Conservation (phyloP, 75 land plant genomes). For the Pinus taeda region DNA sequence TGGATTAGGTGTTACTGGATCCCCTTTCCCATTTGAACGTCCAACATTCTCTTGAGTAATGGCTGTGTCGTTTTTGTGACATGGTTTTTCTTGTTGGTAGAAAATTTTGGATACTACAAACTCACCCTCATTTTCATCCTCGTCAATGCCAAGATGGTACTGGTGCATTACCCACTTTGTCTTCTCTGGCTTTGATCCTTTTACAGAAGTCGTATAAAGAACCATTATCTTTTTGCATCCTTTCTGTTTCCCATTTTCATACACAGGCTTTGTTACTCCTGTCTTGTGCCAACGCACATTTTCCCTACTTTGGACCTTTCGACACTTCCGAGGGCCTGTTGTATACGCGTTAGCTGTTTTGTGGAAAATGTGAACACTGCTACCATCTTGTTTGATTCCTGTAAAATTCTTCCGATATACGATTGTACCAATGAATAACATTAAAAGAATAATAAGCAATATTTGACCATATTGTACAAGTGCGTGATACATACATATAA, state of each 20-base stretch:
- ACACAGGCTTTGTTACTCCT: slow-evolving; percentile 74
- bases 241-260: slow-evolving; percentile 59
- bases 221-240: slow-evolving; percentile 98
- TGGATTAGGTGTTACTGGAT: slow-evolving; percentile 70
- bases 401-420: not conserved
- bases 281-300: slow-evolving; percentile 91
- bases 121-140: slow-evolving; percentile 88
- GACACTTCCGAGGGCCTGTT: slow-evolving; percentile 81
- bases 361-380: slow-evolving; percentile 74
- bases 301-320: slow-evolving; percentile 46
- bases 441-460: not conserved
- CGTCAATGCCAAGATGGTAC: slow-evolving; percentile 81
- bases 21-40: slow-evolving; percentile 5
- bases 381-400: slow-evolving; percentile 87
- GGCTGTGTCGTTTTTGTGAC: slow-evolving; percentile 20
- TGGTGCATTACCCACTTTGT: slow-evolving; percentile 98
- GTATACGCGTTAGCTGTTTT: slow-evolving; percentile 71
- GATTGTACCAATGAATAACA: not conserved
- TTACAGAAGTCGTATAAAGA: slow-evolving; percentile 59
- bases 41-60: slow-evolving; percentile 23
- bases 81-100: slow-evolving; percentile 54
- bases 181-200: slow-evolving; percentile 63
- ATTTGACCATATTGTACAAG: not conserved
- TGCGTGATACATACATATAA: not conserved
- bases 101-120: slow-evolving; percentile 81